These are phyloP conservation scores for Boeremia exigua DNA, from an alignment of 2,329 filamentous ascomycete genomes.

Conservation along the genomic window DNA sequence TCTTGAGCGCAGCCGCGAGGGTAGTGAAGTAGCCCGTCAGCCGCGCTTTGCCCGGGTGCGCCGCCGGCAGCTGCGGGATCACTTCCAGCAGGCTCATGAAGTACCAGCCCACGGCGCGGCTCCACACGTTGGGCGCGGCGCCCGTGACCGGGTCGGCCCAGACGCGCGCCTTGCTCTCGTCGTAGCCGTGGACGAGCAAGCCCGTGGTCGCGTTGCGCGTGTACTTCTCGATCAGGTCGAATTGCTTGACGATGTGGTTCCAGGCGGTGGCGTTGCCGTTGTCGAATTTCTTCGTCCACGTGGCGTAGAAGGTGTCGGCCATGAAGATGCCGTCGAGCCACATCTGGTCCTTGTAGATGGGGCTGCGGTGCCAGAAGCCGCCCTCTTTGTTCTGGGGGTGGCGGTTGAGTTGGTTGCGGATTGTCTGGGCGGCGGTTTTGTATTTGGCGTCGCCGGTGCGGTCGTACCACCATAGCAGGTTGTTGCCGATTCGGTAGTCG, in stretches of 20 bases:
- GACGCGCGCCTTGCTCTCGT: slow-evolving; percentile 28
- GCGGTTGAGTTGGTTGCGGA: slow-evolving; percentile 53
- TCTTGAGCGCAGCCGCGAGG: slow-evolving; percentile 48
- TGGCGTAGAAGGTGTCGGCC: slow-evolving; percentile 37
- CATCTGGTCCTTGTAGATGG: slow-evolving; percentile 58
- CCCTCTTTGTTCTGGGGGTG: slow-evolving; percentile 57
- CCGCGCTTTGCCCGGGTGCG: slow-evolving; percentile 37
- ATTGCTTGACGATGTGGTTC: slow-evolving; percentile 43
- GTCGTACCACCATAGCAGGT: slow-evolving; percentile 52
- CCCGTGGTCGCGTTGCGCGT: slow-evolving; percentile 23
- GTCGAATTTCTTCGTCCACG: slow-evolving; percentile 39
- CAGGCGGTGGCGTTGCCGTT: slow-evolving; percentile 43
- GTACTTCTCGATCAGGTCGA: slow-evolving; percentile 27
- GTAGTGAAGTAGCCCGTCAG: slow-evolving; percentile 47
- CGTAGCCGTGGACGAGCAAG: slow-evolving; percentile 33
- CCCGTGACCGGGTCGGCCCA: slow-evolving; percentile 33
- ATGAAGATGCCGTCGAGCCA: slow-evolving; percentile 60
- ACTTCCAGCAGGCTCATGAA: slow-evolving; percentile 50
- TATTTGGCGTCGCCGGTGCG: slow-evolving; percentile 50
- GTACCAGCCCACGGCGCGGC: slow-evolving; percentile 35
- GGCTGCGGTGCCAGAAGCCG: slow-evolving; percentile 59
- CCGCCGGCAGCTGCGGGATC: slow-evolving; percentile 49
- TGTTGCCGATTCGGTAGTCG: slow-evolving; percentile 59
- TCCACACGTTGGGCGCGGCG: slow-evolving; percentile 32
- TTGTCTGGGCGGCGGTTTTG: slow-evolving; percentile 51